These are phyloP conservation scores for Diutina sp. DNA, from an alignment of 1,139 yeast genomes.

Conservation along the genomic window DNA sequence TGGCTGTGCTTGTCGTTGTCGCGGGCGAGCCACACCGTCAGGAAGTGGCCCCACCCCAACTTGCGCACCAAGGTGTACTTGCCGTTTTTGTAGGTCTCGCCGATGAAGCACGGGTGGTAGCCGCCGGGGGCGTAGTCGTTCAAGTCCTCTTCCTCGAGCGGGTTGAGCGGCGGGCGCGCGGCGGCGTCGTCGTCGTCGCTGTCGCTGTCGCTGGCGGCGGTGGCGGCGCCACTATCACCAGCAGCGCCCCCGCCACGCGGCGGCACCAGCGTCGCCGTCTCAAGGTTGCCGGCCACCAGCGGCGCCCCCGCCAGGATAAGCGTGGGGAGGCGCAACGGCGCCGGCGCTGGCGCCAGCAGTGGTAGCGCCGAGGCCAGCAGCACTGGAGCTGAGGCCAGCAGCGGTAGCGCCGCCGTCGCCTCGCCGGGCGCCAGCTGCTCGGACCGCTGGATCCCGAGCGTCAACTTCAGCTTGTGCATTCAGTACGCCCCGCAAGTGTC, in stretches of 20 bases:
- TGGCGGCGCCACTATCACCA: too few species aligned
- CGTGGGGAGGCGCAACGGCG: background rate
- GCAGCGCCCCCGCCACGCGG: conserved; percentile 5
- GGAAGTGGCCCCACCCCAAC: conserved; percentile 40
- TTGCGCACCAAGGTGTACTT: conserved; percentile 25
- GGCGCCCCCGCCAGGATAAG: background rate
- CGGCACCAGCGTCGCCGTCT: background rate
- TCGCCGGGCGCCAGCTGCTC: background rate
- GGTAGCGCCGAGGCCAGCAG: background rate
- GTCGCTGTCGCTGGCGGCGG: conserved; percentile 9
- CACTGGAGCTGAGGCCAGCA: too few species aligned
- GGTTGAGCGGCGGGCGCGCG: conserved; percentile 13
- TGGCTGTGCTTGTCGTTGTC: conserved; percentile 21
- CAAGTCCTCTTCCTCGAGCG: conserved; percentile 25
- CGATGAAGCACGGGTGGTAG: conserved; percentile 28
- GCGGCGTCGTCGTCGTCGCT: conserved; percentile 4
- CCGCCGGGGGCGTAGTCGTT: conserved; percentile 28
- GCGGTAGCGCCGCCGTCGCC: background rate
- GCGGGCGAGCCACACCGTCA: conserved; percentile 38
- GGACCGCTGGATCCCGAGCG: conserved; percentile 1
- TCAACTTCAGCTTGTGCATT: conserved; percentile 1
- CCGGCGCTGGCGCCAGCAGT: background rate
- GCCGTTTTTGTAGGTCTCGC: conserved; percentile 22
- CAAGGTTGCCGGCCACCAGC: background rate
- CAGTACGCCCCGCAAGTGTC: background rate